Conservation (phyloP, 1,284 basidiomycete species). For the Cutaneotrichosporon mucoides region DNA sequence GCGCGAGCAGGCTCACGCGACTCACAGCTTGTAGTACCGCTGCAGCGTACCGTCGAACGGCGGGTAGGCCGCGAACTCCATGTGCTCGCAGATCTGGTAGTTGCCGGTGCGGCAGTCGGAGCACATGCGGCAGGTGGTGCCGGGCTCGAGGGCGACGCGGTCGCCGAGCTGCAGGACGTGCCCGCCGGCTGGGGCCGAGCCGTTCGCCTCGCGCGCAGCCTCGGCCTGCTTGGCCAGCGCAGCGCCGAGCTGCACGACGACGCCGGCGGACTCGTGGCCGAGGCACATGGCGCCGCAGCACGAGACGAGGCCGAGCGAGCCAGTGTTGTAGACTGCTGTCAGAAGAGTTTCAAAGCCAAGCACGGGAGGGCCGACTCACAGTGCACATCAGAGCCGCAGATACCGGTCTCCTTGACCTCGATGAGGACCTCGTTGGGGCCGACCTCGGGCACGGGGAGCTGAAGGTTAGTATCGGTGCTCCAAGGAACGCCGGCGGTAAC, state of each 20-base stretch:
- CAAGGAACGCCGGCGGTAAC: too few species aligned
- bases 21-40: conserved; percentile 44
- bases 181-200: not conserved
- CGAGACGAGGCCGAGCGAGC: conserved; percentile 37
- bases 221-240: conserved; percentile 24
- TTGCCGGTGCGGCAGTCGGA: conserved; percentile 58
- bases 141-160: conserved; percentile 57
- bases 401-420: conserved; percentile 87
- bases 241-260: conserved; percentile 41
- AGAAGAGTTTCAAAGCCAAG: not conserved
- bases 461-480: not conserved
- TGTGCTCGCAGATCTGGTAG: conserved; percentile 58
- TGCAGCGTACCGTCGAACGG: conserved; percentile 45
- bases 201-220: conserved; percentile 16
- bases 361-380: conserved; percentile 21
- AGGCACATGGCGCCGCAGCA: conserved; percentile 44
- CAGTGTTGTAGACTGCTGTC: conserved; percentile 41
- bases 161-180: conserved; percentile 32
- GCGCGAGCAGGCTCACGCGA: not conserved
- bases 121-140: conserved; percentile 52
- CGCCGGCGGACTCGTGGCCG: conserved; percentile 47
- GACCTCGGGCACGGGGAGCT: conserved; percentile 1
- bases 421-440: conserved; percentile 71
- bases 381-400: conserved; percentile 81
- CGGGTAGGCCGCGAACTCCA: conserved; percentile 47